A percentile compares a stretch with the other conserved stretches of the same genome.
phyloP scores from a whole-genome alignment of 202 grass and related monocot genomes.

The Bolboschoenoplectus hybrid region DNA sequence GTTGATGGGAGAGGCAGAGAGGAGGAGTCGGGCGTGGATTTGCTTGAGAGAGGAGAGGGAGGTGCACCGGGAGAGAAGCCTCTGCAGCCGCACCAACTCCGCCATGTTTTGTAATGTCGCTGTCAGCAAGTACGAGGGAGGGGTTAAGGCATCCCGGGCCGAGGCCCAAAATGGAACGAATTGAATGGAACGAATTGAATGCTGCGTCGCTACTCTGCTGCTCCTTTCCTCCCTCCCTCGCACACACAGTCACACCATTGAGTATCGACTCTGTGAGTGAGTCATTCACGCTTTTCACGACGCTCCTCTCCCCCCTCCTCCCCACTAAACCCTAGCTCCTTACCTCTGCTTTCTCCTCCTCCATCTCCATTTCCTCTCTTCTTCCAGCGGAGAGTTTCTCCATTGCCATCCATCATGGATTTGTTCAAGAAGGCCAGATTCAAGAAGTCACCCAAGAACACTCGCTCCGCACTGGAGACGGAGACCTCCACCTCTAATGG shows the following conservation, averaged over 20 bases:
- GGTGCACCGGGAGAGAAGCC: no score
- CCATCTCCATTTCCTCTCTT: background rate
- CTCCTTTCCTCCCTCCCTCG: no score
- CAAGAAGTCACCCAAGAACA: constrained; percentile 13
- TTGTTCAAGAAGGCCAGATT: constrained; percentile 84
- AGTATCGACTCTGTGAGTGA: no score
- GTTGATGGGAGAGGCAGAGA: background rate
- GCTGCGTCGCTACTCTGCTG: no score
- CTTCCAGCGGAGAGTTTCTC: background rate
- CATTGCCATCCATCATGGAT: constrained; percentile 51
- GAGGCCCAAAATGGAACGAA: no score
- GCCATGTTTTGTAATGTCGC: no score
- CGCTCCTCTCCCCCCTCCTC: background rate
- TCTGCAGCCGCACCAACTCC: no score
- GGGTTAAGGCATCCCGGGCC: no score
- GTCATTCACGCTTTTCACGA: background rate
- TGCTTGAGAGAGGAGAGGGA: background rate
- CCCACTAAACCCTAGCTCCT: background rate
- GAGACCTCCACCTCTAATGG: background rate
- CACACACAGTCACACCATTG: no score
- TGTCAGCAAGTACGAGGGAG: no score
- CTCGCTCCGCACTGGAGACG: no score
- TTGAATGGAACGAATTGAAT: no score
- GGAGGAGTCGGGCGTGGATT: background rate
- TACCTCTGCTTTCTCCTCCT: background rate